These are phyloP conservation scores for Noccaea caerulescens DNA, from an alignment of 345 rosid genomes.

Conservation along the genomic window DNA sequence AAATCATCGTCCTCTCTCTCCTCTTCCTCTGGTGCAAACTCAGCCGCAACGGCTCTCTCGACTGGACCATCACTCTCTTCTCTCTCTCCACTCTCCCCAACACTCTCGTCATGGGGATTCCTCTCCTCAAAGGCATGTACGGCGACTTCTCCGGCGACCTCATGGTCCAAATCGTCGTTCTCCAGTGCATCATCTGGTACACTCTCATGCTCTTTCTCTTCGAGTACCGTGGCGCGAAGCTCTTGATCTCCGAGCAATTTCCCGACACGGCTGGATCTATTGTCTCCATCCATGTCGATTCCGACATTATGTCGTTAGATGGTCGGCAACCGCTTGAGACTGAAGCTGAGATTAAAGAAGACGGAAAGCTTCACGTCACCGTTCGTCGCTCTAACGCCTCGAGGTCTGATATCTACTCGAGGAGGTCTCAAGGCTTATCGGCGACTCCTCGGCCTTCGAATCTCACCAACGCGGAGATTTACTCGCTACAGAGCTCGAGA, in stretches of 20 bases:
- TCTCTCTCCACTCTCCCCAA: conserved; percentile 57
- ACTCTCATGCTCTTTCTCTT: conserved; percentile 59
- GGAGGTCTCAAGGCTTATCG: conserved; percentile 50
- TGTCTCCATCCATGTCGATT: conserved; percentile 56
- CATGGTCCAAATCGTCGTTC: conserved; percentile 60
- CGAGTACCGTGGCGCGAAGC: conserved; percentile 57
- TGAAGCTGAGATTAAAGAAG: conserved; percentile 58
- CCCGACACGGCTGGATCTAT: conserved; percentile 60
- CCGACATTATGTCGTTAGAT: conserved; percentile 57
- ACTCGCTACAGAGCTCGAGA: conserved; percentile 50
- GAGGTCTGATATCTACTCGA: conserved; percentile 48
- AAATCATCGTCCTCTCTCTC: conserved; percentile 48
- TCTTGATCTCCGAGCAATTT: conserved; percentile 55
- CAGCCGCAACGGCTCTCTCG: conserved; percentile 44
- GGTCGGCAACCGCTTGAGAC: conserved; percentile 53
- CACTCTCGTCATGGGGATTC: conserved; percentile 65
- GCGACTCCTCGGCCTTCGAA: conserved; percentile 55
- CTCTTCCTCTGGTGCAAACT: conserved; percentile 57
- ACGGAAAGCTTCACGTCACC: conserved; percentile 57
- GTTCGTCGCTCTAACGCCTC: conserved; percentile 54
- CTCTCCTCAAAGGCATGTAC: conserved; percentile 60
- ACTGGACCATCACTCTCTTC: conserved; percentile 61
- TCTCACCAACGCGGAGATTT: conserved; percentile 58
- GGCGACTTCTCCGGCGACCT: conserved; percentile 52
- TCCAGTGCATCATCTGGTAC: conserved; percentile 60